These are phyloP conservation scores for Jimgerdemannia flammicorona DNA, from an alignment of 192 early-diverging fungal species.

Conservation along the genomic window DNA sequence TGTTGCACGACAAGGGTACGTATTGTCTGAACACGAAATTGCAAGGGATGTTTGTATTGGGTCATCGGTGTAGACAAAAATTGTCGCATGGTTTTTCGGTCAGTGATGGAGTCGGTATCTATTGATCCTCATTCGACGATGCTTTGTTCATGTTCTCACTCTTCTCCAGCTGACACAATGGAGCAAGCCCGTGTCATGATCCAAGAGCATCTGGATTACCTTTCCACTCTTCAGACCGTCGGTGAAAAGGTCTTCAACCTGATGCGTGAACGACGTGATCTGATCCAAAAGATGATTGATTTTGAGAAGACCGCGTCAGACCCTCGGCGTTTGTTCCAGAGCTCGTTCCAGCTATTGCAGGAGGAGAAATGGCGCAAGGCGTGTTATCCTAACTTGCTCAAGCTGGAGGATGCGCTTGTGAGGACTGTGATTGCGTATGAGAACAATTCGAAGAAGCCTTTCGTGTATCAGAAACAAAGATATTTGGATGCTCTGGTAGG, in stretches of 20 bases:
- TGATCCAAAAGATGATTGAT: slow-evolving; percentile 64
- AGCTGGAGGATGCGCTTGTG: slow-evolving; percentile 55
- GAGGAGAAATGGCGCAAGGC: slow-evolving; percentile 80
- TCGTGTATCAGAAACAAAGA: slow-evolving; percentile 19
- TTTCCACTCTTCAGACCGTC: slow-evolving; percentile 15
- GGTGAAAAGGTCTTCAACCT: slow-evolving; percentile 27
- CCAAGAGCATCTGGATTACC: slow-evolving; percentile 19
- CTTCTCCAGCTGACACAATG: slow-evolving; percentile 21
- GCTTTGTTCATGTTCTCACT: slow-evolving; percentile 4
- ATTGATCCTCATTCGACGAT: neutral
- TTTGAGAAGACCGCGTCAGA: slow-evolving; percentile 78
- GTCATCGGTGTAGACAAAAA: no score
- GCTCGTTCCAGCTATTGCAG: slow-evolving; percentile 77
- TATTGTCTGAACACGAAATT: neutral
- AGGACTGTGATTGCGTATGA: slow-evolving; percentile 52
- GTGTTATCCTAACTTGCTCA: slow-evolving; percentile 68
- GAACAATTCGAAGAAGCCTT: slow-evolving; percentile 20
- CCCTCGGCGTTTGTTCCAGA: slow-evolving; percentile 64
- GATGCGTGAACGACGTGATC: slow-evolving; percentile 40
- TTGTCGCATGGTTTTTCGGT: no score
- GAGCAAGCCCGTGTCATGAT: slow-evolving; percentile 24
- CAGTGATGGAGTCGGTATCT: no score
- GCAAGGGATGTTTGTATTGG: neutral
- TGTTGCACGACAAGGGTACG: slow-evolving; percentile 33
- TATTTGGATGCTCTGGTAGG: slow-evolving; percentile 28